Percentiles rank a stretch among this genome's conserved stretches.
These are phyloP conservation scores for Dunaliella primolecta DNA, from an alignment of 139 green algal genomes.

Conservation along the genomic window DNA sequence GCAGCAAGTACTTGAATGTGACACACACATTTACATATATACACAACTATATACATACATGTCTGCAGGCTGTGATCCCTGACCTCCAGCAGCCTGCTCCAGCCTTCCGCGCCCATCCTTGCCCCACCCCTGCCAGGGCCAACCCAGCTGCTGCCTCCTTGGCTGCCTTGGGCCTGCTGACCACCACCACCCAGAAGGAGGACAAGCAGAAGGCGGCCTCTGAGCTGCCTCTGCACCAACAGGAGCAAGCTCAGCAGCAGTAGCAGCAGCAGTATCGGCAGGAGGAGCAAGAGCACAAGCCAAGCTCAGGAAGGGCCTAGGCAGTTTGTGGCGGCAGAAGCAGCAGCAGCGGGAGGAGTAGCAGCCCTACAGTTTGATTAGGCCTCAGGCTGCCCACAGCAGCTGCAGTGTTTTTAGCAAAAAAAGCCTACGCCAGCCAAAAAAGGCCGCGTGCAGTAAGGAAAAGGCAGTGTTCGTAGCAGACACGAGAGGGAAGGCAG, in stretches of 20 bases:
- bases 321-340: too few species aligned
- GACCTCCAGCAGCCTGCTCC: not conserved
- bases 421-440: too few species aligned
- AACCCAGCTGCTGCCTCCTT: not conserved
- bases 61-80: not conserved
- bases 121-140: not conserved
- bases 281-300: constrained; percentile 11
- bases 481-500: too few species aligned
- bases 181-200: not conserved
- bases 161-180: not conserved
- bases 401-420: too few species aligned
- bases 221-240: not conserved
- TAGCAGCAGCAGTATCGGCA: not conserved
- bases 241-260: not conserved
- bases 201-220: not conserved
- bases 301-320: too few species aligned
- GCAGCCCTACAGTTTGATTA: too few species aligned
- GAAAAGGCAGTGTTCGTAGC: too few species aligned
- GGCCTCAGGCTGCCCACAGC: too few species aligned
- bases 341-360: not conserved
- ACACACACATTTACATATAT: not conserved
- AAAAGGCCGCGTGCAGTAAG: too few species aligned
- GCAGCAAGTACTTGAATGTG: too few species aligned
- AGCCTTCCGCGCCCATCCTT: not conserved
- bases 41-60: not conserved